A percentile compares a stretch with the other conserved stretches of the same genome.
These are phyloP conservation scores for Boletus tylopilopsis DNA, from an alignment of 768 basidiomycete species.

Conservation along the genomic window DNA sequence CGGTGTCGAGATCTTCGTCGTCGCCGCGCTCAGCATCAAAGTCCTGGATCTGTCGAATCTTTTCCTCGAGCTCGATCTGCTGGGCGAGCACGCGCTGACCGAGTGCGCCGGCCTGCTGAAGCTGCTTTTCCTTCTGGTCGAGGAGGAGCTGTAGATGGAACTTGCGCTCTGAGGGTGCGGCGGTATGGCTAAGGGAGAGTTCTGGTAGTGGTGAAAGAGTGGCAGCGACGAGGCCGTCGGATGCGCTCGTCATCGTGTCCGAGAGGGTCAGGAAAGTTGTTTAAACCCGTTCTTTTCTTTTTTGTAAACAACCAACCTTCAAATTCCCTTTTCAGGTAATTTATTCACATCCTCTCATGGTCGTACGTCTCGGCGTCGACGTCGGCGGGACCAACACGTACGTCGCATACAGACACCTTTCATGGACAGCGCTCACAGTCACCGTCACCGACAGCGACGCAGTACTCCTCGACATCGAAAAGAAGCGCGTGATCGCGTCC, in stretches of 20 bases:
- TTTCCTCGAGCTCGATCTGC: slow-evolving; percentile 88
- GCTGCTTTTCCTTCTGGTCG: slow-evolving; percentile 88
- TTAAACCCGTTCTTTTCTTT: too few relatives aligned
- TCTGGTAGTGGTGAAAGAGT: slow-evolving; percentile 39
- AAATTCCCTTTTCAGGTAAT: not conserved
- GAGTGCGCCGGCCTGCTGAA: slow-evolving; percentile 86
- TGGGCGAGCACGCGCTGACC: slow-evolving; percentile 93
- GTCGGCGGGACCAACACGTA: slow-evolving; percentile 35
- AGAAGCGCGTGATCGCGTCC: slow-evolving; percentile 23
- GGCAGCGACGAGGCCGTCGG: slow-evolving; percentile 31
- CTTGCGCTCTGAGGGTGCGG: slow-evolving; percentile 58
- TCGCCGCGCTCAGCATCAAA: slow-evolving; percentile 60
- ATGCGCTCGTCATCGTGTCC: slow-evolving; percentile 41
- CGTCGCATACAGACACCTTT: too few relatives aligned
- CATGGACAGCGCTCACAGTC: too few relatives aligned
- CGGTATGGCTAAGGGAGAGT: slow-evolving; percentile 38
- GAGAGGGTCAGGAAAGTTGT: slow-evolving; percentile 10
- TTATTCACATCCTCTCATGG: slow-evolving; percentile 2
- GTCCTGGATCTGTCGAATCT: slow-evolving; percentile 79
- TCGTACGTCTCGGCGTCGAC: slow-evolving; percentile 31
- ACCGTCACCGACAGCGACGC: slow-evolving; percentile 27
- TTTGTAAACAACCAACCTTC: slow-evolving; percentile 1
- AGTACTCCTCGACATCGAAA: slow-evolving; percentile 20
- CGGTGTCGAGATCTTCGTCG: slow-evolving; percentile 59
- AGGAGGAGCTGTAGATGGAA: slow-evolving; percentile 66